Conservation (phyloP, 108 stramenopile species). For the Fragilaria radians region DNA sequence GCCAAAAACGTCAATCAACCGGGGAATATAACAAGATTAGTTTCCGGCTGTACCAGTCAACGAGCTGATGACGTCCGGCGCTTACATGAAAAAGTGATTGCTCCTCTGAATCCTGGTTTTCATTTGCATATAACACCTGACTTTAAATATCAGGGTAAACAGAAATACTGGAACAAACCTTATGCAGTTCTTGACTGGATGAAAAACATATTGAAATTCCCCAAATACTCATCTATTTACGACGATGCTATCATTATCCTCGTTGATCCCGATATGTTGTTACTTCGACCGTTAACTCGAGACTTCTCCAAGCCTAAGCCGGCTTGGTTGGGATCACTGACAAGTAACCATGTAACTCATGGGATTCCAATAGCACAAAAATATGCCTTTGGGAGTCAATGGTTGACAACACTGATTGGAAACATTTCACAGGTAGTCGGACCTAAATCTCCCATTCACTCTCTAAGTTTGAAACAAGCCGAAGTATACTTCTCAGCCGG, state of each 20-base stretch:
- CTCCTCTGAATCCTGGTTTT: conserved; percentile 25
- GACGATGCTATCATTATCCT: conserved; percentile 65
- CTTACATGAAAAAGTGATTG: conserved; percentile 27
- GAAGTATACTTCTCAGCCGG: conserved; percentile 67
- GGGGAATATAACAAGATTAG: conserved; percentile 70
- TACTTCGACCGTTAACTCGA: conserved; percentile 62
- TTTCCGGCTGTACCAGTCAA: conserved; percentile 48
- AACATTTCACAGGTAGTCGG: conserved; percentile 48
- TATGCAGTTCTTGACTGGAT: conserved; percentile 76
- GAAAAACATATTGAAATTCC: conserved; percentile 21
- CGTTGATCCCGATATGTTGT: conserved; percentile 92
- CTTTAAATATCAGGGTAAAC: conserved; percentile 33
- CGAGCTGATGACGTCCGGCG: conserved; percentile 19
- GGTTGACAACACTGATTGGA: conserved; percentile 33
- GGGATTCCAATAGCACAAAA: conserved; percentile 79
- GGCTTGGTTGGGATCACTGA: not conserved
- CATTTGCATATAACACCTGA: conserved; percentile 69
- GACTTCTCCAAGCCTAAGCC: conserved; percentile 43
- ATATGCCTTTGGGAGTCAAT: conserved; percentile 69
- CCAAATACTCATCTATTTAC: not conserved
- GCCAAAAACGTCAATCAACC: conserved; percentile 59
- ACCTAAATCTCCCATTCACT: conserved; percentile 8
- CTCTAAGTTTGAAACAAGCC: conserved; percentile 24
- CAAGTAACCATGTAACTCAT: conserved; percentile 19
- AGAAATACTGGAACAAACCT: conserved; percentile 90